A percentile compares a stretch with the other conserved stretches of the same genome.
Conservation (phyloP, 2,329 filamentous ascomycete species). For the Atkinsonella hypoxylon region DNA sequence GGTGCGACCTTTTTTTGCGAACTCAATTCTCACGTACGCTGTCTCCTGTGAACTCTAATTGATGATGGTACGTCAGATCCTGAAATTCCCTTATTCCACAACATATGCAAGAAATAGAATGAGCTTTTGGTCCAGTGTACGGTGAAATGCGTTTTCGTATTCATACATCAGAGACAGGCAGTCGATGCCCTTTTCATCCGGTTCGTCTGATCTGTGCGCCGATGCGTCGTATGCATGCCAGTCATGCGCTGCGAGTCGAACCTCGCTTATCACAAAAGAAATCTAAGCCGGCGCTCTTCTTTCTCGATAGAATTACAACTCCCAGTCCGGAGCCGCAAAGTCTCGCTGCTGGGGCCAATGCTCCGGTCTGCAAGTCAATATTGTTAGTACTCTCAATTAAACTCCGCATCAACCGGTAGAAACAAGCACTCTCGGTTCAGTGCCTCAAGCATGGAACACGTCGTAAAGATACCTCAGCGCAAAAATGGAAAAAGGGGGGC, state of each 20-base stretch:
- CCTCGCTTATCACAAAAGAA: not conserved
- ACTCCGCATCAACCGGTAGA: not conserved
- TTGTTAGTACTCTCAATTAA: conserved; percentile 6
- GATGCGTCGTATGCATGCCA: too few species aligned
- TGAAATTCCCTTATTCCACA: too few species aligned
- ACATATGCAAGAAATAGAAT: too few species aligned
- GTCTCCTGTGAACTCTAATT: too few species aligned
- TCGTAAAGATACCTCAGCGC: not conserved
- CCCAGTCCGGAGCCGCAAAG: conserved; percentile 30
- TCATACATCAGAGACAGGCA: not conserved
- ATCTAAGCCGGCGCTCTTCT: not conserved
- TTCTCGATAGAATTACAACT: conserved; percentile 16
- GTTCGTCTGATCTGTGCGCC: not conserved
- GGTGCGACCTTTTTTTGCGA: not conserved
- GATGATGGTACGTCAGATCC: too few species aligned
- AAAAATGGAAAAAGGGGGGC: not conserved
- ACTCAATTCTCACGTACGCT: not conserved
- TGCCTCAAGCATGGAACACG: not conserved
- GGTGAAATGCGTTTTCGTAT: not conserved
- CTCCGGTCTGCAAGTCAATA: conserved; percentile 18
- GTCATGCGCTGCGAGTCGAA: too few species aligned
- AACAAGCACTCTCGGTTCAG: not conserved
- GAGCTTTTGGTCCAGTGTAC: not conserved
- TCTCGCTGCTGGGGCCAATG: conserved; percentile 28
- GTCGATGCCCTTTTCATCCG: not conserved